Conservation (phyloP, 1,139 yeast species). For the Zygosaccharomyces pseudobailii region DNA sequence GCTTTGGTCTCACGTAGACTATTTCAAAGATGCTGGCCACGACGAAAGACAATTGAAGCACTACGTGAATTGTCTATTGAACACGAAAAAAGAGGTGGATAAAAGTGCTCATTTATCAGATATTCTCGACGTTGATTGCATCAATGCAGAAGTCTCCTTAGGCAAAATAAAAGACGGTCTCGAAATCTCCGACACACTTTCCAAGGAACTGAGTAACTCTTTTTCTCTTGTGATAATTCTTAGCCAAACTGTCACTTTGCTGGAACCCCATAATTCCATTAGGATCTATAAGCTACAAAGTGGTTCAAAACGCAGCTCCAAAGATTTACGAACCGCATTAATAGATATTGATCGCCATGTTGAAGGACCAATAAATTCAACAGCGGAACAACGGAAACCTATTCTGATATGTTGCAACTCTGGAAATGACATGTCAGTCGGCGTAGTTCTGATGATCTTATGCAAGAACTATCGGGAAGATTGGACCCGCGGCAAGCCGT, state of each 20-base stretch:
- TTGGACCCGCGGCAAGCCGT: constrained; percentile 35
- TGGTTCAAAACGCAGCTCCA: constrained; percentile 30
- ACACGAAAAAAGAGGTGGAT: constrained; percentile 1
- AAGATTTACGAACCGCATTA: constrained; percentile 20
- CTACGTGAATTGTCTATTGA: constrained; percentile 14
- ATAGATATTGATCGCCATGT: constrained; percentile 16
- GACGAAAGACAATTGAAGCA: constrained; percentile 40
- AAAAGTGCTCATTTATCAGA: constrained; percentile 2
- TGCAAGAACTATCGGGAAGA: constrained; percentile 43
- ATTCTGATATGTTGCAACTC: constrained; percentile 53
- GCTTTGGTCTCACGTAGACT: constrained; percentile 50
- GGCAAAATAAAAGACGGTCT: constrained; percentile 19
- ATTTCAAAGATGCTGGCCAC: constrained; percentile 36
- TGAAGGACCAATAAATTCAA: neutral
- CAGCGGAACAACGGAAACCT: constrained; percentile 13
- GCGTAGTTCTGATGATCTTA: constrained; percentile 50
- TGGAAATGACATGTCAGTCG: constrained; percentile 64
- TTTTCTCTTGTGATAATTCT: constrained; percentile 21
- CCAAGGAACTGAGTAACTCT: constrained; percentile 7
- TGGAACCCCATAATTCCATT: constrained; percentile 3
- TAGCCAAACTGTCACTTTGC: constrained; percentile 16
- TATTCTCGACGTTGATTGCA: constrained; percentile 13
- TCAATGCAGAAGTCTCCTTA: constrained; percentile 23
- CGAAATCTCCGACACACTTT: constrained; percentile 9
- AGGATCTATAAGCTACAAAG: constrained; percentile 22